Conservation (phyloP, 140 eudicot genomes). For the Bidens hawaiensis region DNA sequence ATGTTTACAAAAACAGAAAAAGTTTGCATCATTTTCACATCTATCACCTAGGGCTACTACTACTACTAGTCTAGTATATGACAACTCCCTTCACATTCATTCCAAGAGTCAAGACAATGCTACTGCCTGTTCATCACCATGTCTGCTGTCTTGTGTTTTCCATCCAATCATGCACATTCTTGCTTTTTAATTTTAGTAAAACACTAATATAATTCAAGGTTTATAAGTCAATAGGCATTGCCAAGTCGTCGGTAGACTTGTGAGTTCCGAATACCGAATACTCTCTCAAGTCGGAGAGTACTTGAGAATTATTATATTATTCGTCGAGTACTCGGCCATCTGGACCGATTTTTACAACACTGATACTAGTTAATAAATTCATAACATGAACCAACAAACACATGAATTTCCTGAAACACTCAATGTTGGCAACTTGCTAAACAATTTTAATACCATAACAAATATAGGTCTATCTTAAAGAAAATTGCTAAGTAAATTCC, state of each 20-base stretch:
- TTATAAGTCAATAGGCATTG: too few species aligned
- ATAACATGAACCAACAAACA: slow-evolving; percentile 1
- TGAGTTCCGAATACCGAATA: too few species aligned
- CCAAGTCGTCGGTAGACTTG: too few species aligned
- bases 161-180: slow-evolving; percentile 20
- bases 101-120: slow-evolving; percentile 25
- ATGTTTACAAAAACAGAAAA: not conserved
- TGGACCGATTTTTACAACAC: too few species aligned
- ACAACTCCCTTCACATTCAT: slow-evolving; percentile 25
- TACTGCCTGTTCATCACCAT: slow-evolving; percentile 8
- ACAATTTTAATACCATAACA: not conserved
- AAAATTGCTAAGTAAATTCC: not conserved
- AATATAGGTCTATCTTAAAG: slow-evolving; percentile 3
- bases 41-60: slow-evolving; percentile 23
- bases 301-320: too few species aligned
- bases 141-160: slow-evolving; percentile 10
- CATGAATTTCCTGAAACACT: slow-evolving; percentile 1
- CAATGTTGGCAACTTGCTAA: not conserved
- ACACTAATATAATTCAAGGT: not conserved
- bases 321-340: too few species aligned
- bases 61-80: slow-evolving; percentile 28
- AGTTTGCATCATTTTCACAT: slow-evolving; percentile 35
- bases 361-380: not conserved
- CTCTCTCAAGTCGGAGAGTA: too few species aligned
- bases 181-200: not conserved